Evolutionary conservation across 441 rosid species (phyloP), one percentile per base, ranked within the genome.

Genomic region (Erodium texanum): DNA sequence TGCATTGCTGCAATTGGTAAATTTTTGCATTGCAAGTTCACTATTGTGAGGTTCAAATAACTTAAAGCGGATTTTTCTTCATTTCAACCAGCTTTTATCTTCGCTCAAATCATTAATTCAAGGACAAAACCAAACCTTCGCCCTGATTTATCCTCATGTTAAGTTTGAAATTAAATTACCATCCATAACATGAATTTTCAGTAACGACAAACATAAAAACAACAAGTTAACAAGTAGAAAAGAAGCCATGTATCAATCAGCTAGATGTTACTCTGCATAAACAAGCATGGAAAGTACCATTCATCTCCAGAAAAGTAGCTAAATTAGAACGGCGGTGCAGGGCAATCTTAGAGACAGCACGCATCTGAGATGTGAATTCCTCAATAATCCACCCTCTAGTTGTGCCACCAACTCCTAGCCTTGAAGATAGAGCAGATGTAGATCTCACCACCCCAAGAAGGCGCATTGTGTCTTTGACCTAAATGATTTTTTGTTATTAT

Each of bases 311-410:
- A 77, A 93, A 93, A 70, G 34, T 71, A 18, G 96, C 88, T 71
- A 96, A 85, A 84, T 91, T 93, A 74, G 90, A 81, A 65, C 83
- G 96, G 59, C 96, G 99, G 71, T 87, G 92, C 90, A 96, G 78
- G 67, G 99, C 96, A 81, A 93, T 88, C 92, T 87, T 96, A 71
- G 99, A 93, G 64, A 96, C 95, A n/a, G 96, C 96, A 72, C 89
- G 93, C 98, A 96, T 93, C 83, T 91, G 99, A 73, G 92, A 87
- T 67, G 86, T 93, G 77, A 96, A 93, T 81, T 96, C 99, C 80
- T 89, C 99, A 75, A 96, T 86, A 75, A 91, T 85, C 91, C 97
- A 89, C 34, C 87, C 86, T 73, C 90, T 93, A 10, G 89, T 77
- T 56, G 81, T 71, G 66, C 89, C 88, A 71, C 97, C 97, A 77